These are phyloP conservation scores for Exsudoporus frostii DNA, from an alignment of 768 basidiomycete species.

Conservation along the genomic window DNA sequence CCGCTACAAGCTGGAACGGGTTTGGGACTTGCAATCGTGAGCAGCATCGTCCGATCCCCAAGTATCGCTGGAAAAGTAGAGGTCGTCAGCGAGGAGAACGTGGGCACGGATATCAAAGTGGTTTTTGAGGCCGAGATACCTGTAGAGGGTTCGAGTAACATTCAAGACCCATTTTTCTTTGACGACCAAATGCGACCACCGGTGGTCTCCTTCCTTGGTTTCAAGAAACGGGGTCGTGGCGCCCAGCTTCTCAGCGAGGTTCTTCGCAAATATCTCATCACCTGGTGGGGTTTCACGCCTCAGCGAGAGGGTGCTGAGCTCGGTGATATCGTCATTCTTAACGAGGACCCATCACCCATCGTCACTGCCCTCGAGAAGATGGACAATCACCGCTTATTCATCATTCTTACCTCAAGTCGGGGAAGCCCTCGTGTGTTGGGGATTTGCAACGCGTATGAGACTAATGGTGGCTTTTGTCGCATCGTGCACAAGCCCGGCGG, in stretches of 20 bases:
- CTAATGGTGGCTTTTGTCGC: slow-evolving; percentile 84
- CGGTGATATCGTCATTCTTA: slow-evolving; percentile 76
- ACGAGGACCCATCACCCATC: slow-evolving; percentile 69
- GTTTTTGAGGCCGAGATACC: slow-evolving; percentile 69
- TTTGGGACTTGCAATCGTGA: slow-evolving; percentile 92
- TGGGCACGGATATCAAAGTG: slow-evolving; percentile 90
- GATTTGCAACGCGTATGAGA: slow-evolving; percentile 68
- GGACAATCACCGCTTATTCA: slow-evolving; percentile 61
- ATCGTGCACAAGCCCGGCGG: slow-evolving; percentile 87
- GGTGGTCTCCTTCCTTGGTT: slow-evolving; percentile 68
- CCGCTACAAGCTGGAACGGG: slow-evolving; percentile 92
- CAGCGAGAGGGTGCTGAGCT: slow-evolving; percentile 37
- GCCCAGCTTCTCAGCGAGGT: slow-evolving; percentile 62
- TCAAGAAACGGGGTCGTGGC: slow-evolving; percentile 63
- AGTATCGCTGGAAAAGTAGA: slow-evolving; percentile 90
- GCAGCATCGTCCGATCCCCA: slow-evolving; percentile 83
- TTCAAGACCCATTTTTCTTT: slow-evolving; percentile 46
- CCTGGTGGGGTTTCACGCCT: slow-evolving; percentile 75
- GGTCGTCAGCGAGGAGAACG: slow-evolving; percentile 87
- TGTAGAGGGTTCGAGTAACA: slow-evolving; percentile 38
- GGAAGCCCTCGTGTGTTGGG: slow-evolving; percentile 61
- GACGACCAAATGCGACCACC: slow-evolving; percentile 42
- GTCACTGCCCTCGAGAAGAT: slow-evolving; percentile 52
- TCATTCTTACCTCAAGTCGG: slow-evolving; percentile 71
- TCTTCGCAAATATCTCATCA: slow-evolving; percentile 59